Percentiles rank a stretch among this genome's conserved stretches.
These are phyloP conservation scores for Candida patagonica DNA, from an alignment of 805 yeast species.

Conservation along the genomic window DNA sequence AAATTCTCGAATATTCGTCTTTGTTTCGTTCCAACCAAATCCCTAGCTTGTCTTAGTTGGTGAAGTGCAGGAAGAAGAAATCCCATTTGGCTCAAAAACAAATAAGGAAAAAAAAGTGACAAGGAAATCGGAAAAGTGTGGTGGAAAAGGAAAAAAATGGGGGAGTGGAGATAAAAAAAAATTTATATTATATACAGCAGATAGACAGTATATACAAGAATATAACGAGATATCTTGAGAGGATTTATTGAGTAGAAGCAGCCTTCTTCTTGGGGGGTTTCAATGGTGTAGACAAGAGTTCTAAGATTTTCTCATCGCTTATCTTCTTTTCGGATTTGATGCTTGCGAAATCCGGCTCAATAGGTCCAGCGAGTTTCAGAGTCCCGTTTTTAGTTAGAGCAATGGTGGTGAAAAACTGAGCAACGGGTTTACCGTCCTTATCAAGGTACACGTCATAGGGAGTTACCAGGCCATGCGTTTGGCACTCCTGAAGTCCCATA, in stretches of 20 bases:
- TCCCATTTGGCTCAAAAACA: too few species aligned
- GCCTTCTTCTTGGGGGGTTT: conserved; percentile 40
- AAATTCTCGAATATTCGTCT: too few species aligned
- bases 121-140: too few species aligned
- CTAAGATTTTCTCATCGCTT: conserved; percentile 25
- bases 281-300: conserved; percentile 42
- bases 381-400: conserved; percentile 67
- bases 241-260: conserved; percentile 22
- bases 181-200: not conserved
- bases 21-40: too few species aligned
- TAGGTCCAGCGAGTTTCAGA: conserved; percentile 51
- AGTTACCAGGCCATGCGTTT: conserved; percentile 53
- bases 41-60: too few species aligned
- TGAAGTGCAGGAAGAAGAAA: too few species aligned
- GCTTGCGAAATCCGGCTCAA: conserved; percentile 37
- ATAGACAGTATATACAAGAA: not conserved
- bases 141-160: too few species aligned
- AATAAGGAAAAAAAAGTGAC: too few species aligned
- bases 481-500: conserved; percentile 66
- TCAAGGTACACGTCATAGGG: conserved; percentile 63
- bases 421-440: conserved; percentile 55
- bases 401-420: conserved; percentile 67
- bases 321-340: conserved; percentile 50
- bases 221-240: not conserved
- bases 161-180: too few species aligned